Conservation (phyloP, 2,329 filamentous ascomycete genomes). For the Akanthomyces dipterigenus region DNA sequence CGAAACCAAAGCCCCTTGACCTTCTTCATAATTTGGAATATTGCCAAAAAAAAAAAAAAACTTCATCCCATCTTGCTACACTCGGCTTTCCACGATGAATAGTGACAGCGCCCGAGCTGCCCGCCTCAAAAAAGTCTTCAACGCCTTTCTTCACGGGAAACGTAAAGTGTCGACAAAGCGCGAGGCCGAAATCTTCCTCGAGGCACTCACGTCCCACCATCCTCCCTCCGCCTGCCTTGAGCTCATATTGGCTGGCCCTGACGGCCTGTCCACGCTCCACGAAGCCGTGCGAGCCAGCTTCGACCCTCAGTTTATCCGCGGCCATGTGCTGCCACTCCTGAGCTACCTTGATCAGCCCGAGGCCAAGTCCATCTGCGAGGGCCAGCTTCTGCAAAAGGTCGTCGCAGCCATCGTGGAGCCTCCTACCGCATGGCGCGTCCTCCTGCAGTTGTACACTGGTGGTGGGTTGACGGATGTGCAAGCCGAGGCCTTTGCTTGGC, state of each 20-base stretch:
- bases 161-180: constrained; percentile 6
- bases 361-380: constrained; percentile 42
- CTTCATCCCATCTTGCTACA: not conserved
- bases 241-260: constrained; percentile 18
- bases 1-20: no score
- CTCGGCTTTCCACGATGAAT: not conserved
- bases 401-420: constrained; percentile 43
- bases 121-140: constrained; percentile 15
- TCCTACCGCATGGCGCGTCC: constrained; percentile 45
- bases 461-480: constrained; percentile 26
- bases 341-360: constrained; percentile 32
- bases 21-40: not conserved
- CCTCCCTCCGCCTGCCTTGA: constrained; percentile 22
- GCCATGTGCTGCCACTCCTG: constrained; percentile 29
- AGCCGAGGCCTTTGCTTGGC: constrained; percentile 38
- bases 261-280: constrained; percentile 18
- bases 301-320: constrained; percentile 23
- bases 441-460: constrained; percentile 28
- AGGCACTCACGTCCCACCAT: constrained; percentile 17
- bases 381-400: constrained; percentile 41
- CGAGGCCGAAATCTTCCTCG: constrained; percentile 22
- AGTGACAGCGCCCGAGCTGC: not conserved
- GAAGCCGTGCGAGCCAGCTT: constrained; percentile 20
- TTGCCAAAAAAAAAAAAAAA: not conserved
- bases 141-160: constrained; percentile 13